phyloP scores from a whole-genome alignment of 176 grass and related monocot genomes.

The Alopecurus myosuroides region DNA sequence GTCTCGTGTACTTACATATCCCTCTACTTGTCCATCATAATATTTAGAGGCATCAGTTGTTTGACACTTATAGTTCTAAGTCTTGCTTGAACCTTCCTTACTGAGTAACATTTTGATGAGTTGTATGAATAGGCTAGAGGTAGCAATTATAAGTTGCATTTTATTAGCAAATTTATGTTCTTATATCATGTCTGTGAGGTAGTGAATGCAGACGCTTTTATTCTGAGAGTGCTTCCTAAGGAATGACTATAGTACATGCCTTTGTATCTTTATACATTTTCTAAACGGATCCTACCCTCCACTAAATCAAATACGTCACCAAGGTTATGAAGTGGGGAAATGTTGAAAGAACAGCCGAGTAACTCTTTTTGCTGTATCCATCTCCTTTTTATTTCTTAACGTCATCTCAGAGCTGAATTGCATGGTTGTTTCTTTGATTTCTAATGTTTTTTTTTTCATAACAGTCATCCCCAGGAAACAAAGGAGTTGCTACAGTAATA shows the following conservation, averaged over 20 bases:
- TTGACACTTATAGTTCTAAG: not conserved
- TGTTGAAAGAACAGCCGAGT: not conserved
- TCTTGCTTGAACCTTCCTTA: not conserved
- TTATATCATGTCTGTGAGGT: not conserved
- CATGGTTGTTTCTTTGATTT: not conserved
- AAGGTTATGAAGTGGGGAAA: not conserved
- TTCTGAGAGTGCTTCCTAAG: not conserved
- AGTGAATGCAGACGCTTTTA: not conserved
- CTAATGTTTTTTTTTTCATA: slow-evolving; percentile 15
- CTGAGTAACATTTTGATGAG: not conserved
- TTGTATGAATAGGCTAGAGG: not conserved
- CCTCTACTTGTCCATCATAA: not conserved
- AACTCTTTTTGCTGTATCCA: not conserved
- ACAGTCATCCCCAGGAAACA: slow-evolving; percentile 21
- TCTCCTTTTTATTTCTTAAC: not conserved
- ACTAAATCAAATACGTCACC: not conserved
- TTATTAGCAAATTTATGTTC: not conserved
- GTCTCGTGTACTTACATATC: not conserved
- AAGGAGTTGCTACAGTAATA: slow-evolving; percentile 14
- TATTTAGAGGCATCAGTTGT: not conserved
- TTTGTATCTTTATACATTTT: not conserved
- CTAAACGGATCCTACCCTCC: not conserved
- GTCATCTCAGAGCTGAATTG: not conserved
- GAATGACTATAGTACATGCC: not conserved
- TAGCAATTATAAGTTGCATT: not conserved